Conservation (phyloP, 2,329 filamentous ascomycete genomes). For the Penicillium sp. region DNA sequence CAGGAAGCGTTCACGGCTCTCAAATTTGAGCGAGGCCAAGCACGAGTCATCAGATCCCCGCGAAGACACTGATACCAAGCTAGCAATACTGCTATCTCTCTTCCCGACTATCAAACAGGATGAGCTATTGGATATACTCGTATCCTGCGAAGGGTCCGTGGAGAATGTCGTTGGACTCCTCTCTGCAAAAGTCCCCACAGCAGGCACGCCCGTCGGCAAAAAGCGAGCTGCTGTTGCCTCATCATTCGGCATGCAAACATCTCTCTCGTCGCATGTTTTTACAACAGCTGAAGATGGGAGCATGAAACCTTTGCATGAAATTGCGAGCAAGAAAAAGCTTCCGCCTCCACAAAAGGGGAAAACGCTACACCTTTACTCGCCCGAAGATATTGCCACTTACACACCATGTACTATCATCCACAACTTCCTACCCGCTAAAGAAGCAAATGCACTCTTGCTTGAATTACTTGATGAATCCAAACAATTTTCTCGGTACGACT, state of each 20-base stretch:
- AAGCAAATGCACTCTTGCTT: conserved; percentile 69
- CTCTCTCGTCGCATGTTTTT: conserved; percentile 54
- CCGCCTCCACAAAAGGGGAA: conserved; percentile 69
- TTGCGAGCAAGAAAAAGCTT: neutral
- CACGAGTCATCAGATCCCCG: conserved; percentile 33
- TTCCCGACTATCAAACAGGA: conserved; percentile 63
- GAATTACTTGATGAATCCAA: conserved; percentile 74
- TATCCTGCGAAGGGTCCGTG: conserved; percentile 76
- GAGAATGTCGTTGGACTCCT: conserved; percentile 61
- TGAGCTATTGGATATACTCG: conserved; percentile 71
- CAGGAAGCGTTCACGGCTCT: conserved; percentile 33
- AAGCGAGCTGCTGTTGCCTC: conserved; percentile 36
- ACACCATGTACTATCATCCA: conserved; percentile 91
- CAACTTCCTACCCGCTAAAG: conserved; percentile 72
- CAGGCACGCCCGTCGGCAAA: conserved; percentile 13
- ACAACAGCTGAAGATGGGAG: conserved; percentile 38
- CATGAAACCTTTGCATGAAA: conserved; percentile 18
- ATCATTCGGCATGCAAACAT: conserved; percentile 59
- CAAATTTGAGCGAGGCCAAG: conserved; percentile 2
- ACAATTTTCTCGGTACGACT: conserved; percentile 67
- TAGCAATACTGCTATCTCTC: conserved; percentile 78
- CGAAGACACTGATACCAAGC: conserved; percentile 81
- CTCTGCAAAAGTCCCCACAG: conserved; percentile 17
- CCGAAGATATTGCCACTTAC: conserved; percentile 73
- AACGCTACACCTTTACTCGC: conserved; percentile 80